These are phyloP conservation scores for Acorus gramineus DNA, from an alignment of 106 monocot genomes.

Conservation along the genomic window DNA sequence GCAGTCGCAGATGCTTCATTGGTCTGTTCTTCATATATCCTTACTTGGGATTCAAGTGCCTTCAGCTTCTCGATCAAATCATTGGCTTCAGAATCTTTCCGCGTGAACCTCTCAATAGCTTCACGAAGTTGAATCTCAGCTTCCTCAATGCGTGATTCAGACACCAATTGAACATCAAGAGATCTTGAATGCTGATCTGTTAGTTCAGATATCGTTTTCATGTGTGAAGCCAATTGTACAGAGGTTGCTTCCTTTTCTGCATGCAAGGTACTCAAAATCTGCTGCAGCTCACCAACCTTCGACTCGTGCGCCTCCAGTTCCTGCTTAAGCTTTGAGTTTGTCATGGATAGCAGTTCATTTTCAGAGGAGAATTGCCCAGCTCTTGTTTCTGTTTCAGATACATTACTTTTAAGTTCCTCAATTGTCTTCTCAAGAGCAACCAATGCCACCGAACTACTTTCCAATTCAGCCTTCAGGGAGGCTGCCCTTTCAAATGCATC, in stretches of 20 bases:
- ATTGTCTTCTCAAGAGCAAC: slow-evolving; percentile 22
- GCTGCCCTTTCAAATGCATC: slow-evolving; percentile 40
- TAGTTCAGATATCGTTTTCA: slow-evolving; percentile 33
- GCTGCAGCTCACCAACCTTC: slow-evolving; percentile 42
- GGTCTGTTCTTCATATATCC: slow-evolving; percentile 40
- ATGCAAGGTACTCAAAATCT: slow-evolving; percentile 32
- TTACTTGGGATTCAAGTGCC: slow-evolving; percentile 36
- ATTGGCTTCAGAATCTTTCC: slow-evolving; percentile 46
- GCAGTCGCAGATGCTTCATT: slow-evolving; percentile 23
- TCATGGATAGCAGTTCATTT: slow-evolving; percentile 27
- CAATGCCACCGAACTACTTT: slow-evolving; percentile 28
- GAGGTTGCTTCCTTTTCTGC: slow-evolving; percentile 49
- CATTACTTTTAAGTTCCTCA: slow-evolving; percentile 40
- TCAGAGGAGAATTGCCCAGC: slow-evolving; percentile 34
- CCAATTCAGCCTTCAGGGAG: slow-evolving; percentile 43
- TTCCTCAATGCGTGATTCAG: slow-evolving; percentile 51
- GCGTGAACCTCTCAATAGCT: slow-evolving; percentile 35
- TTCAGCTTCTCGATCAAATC: slow-evolving; percentile 43
- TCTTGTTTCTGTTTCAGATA: slow-evolving; percentile 28
- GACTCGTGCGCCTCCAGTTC: slow-evolving; percentile 40
- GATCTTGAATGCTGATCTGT: slow-evolving; percentile 49
- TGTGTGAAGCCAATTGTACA: slow-evolving; percentile 35
- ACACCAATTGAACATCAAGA: slow-evolving; percentile 41
- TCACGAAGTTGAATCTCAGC: slow-evolving; percentile 41
- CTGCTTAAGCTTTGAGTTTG: slow-evolving; percentile 38